A percentile compares a stretch with the other conserved stretches of the same genome.
These are phyloP conservation scores for Bryopsis sp. DNA, from an alignment of 139 green algal species.

Conservation along the genomic window DNA sequence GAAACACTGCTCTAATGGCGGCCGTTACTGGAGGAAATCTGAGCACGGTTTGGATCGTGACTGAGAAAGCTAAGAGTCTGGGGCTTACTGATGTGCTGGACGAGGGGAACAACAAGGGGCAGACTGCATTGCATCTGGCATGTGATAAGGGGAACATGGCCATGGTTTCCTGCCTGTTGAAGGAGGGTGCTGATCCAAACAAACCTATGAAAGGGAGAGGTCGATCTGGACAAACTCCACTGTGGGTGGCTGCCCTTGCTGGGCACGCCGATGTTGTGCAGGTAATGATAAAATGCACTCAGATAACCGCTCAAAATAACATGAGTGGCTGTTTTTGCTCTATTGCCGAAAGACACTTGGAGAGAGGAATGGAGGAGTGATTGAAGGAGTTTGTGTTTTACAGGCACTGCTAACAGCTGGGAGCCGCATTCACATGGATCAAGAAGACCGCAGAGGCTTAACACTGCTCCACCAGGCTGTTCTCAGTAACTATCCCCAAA, in stretches of 20 bases:
- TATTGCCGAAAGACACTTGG: neutral
- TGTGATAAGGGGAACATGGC: slow-evolving; percentile 8
- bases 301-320: neutral
- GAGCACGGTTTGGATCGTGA: slow-evolving; percentile 14
- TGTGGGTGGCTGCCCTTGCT: neutral
- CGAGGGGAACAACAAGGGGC: neutral
- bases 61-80: neutral
- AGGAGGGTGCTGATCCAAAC: slow-evolving; percentile 15
- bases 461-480: slow-evolving; percentile 17
- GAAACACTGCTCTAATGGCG: slow-evolving; percentile 4
- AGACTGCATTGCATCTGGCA: slow-evolving; percentile 15
- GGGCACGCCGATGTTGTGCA: slow-evolving; percentile 2
- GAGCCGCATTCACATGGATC: neutral
- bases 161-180: slow-evolving; percentile 15
- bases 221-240: neutral
- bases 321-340: neutral
- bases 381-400: neutral
- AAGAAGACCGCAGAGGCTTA: neutral
- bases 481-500: slow-evolving; percentile 8
- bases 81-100: neutral
- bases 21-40: neutral
- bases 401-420: slow-evolving; percentile 12
- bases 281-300: neutral
- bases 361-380: neutral
- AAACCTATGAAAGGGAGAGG: slow-evolving; percentile 10